Evolutionary conservation across 176 grass and related monocot genomes (phyloP), one percentile per base, ranked within the genome.

Genomic region (Leersia perrieri): DNA sequence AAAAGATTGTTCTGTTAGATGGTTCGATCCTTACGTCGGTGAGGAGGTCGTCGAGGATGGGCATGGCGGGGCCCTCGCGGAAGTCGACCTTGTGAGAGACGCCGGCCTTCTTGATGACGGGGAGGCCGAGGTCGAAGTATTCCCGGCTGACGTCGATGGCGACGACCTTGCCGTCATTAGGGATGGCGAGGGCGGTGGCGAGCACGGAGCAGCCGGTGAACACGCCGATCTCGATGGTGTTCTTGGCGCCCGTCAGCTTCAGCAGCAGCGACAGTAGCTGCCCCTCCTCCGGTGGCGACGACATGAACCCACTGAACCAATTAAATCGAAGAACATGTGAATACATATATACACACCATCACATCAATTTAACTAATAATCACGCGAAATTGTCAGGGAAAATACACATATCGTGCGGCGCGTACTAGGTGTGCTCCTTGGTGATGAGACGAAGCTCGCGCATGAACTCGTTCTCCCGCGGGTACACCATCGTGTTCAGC

Each of bases 201-300:
- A 97, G 94, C 14, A 94, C 79, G 44, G 89, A 97, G 84, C 77
- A 88, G 30, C 94, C 94, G 51, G 92, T 97, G 85, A 85, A 97
- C 15, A 94, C 92, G 42, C 94, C 94, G 11, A 97, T 73, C 80
- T 97, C 94, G 22, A 94, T 86, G 3, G 87, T 91, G 3, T 85
- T 90, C 88, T 82, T 88, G 57, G 94, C 92, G 67, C 93, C 93
- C 55, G 84, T 75, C 49, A 94, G 3, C 63, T 94, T 97, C 3
- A 97, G 80, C 87, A 97, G 82, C 82, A 94, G 60, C 64, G 83
- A 38, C 38, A 97, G 64, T 38, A 97, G 25, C 36, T 58, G 80
- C 32, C 65, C 74, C 68, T 90, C 87, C 26, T 97, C 92, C 36
- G 94, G 77, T 33, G 85, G 80, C 40, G 85, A 85, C 34, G 73